phyloP scores from a whole-genome alignment of 1,284 basidiomycete species.

The Ceratobasidium sp. region DNA sequence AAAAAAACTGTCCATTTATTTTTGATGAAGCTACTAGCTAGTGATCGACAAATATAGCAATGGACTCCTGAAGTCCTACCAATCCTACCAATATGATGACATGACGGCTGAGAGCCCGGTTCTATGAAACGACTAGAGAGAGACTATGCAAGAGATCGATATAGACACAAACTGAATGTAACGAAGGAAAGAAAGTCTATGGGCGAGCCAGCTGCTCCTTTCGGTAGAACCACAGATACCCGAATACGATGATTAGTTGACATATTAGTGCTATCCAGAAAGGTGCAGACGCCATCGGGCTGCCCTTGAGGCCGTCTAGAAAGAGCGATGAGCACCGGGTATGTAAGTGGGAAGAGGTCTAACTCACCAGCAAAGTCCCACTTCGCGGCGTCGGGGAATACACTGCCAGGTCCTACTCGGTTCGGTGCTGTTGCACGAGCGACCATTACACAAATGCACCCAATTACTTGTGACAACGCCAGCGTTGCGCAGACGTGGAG shows the following conservation, averaged over 20 bases:
- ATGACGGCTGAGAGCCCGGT: constrained; percentile 23
- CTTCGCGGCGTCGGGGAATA: constrained; percentile 91
- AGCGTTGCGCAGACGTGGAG: constrained; percentile 93
- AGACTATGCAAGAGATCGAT: constrained; percentile 44
- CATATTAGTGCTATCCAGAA: constrained; percentile 90
- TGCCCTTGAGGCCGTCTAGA: constrained; percentile 59
- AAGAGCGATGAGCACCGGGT: constrained; percentile 47
- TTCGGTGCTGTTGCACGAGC: constrained; percentile 89
- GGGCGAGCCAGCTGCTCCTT: constrained; percentile 75
- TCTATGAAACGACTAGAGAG: constrained; percentile 39
- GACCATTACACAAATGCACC: constrained; percentile 84
- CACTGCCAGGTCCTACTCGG: constrained; percentile 83
- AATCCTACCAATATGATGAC: constrained; percentile 44
- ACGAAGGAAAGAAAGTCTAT: constrained; percentile 38
- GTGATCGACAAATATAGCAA: constrained; percentile 45
- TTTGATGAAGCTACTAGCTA: constrained; percentile 33
- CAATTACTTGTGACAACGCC: constrained; percentile 86
- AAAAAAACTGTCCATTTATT: constrained; percentile 46
- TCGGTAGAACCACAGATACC: constrained; percentile 95
- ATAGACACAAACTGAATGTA: constrained; percentile 30
- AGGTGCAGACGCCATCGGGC: constrained; percentile 80
- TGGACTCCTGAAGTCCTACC: constrained; percentile 12
- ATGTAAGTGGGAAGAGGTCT: constrained; percentile 48
- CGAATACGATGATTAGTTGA: constrained; percentile 85
- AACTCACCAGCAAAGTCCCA: constrained; percentile 81